Percentiles rank a stretch among this genome's conserved stretches.
Conservation (phyloP, 345 rosid species). For the Mallotus nudiflorus region DNA sequence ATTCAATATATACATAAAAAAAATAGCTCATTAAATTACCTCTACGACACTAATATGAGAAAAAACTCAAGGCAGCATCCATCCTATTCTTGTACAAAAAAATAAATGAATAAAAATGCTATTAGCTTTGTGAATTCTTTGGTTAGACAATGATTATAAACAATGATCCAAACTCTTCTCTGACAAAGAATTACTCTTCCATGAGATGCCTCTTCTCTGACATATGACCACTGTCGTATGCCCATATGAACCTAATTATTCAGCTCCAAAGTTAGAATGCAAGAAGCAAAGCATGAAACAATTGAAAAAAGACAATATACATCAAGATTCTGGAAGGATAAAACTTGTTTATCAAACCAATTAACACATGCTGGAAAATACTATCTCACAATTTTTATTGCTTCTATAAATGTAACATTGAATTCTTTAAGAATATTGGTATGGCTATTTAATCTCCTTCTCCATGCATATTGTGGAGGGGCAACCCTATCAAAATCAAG, state of each 20-base stretch:
- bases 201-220: conserved; percentile 94
- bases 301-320: neutral
- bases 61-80: too few species aligned
- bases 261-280: conserved; percentile 12
- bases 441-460: conserved; percentile 90
- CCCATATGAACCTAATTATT: conserved; percentile 71
- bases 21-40: too few species aligned
- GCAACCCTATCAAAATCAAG: conserved; percentile 90
- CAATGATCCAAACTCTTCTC: too few species aligned
- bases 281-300: conserved; percentile 1
- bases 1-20: too few species aligned
- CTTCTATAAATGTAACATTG: conserved; percentile 84
- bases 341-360: neutral
- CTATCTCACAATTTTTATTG: conserved; percentile 73
- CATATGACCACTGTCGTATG: conserved; percentile 88
- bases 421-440: conserved; percentile 92
- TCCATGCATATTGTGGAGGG: conserved; percentile 95
- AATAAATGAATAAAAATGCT: too few species aligned
- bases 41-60: too few species aligned
- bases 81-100: too few species aligned
- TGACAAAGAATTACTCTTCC: conserved; percentile 84
- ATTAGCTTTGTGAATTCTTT: too few species aligned
- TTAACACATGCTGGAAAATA: too few species aligned
- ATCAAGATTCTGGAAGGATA: neutral
- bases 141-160: too few species aligned